A percentile compares a stretch with the other conserved stretches of the same genome.
phyloP scores from a whole-genome alignment of 2,329 filamentous ascomycete genomes.

The Fusarium lyarnte region DNA sequence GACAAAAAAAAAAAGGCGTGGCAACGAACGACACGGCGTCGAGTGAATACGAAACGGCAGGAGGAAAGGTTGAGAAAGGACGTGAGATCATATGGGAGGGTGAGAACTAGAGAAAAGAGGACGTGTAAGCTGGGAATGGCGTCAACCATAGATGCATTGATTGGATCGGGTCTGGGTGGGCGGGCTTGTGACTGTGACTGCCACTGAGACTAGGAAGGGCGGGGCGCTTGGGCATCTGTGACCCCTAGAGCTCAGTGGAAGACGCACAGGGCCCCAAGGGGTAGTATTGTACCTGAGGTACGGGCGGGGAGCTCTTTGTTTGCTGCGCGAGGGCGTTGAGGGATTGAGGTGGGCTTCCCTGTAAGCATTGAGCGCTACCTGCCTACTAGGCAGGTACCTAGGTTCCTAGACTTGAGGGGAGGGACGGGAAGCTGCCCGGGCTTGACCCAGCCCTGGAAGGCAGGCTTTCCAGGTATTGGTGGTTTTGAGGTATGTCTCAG shows the following conservation, averaged over 20 bases:
- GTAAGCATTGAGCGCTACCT: constrained; percentile 13
- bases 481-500: constrained; percentile 33
- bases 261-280: neutral
- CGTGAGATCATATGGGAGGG: too few species aligned
- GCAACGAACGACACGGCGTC: too few species aligned
- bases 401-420: constrained; percentile 5
- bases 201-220: too few species aligned
- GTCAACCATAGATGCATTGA: too few species aligned
- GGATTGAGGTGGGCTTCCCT: constrained; percentile 10
- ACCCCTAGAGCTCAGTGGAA: constrained; percentile 24
- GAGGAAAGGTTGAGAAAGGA: too few species aligned
- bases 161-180: too few species aligned
- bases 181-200: too few species aligned
- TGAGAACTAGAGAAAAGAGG: too few species aligned
- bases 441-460: constrained; percentile 13
- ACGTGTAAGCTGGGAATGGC: too few species aligned
- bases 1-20: too few species aligned
- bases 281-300: neutral
- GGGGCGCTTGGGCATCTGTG: too few species aligned
- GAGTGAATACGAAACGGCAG: too few species aligned
- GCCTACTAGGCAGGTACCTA: neutral
- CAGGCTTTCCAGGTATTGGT: constrained; percentile 13
- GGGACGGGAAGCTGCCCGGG: constrained; percentile 6
- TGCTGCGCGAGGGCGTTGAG: constrained; percentile 21
- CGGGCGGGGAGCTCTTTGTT: neutral